Conservation (phyloP, 2,329 filamentous ascomycete genomes). For the Cordyceps fumosorosea region DNA sequence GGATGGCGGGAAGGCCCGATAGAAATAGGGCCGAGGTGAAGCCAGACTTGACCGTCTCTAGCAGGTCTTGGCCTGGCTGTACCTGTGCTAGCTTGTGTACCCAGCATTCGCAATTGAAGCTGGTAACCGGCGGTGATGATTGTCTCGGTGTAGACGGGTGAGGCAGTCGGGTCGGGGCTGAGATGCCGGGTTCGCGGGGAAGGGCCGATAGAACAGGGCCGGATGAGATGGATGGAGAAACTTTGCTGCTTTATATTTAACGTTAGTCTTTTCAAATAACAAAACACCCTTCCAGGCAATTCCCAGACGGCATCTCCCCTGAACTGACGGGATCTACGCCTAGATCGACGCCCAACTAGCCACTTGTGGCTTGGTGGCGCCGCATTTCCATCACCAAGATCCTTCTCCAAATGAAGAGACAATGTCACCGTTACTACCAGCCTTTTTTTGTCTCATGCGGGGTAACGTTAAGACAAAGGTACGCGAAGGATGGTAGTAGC, state of each 20-base stretch:
- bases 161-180: too few relatives aligned
- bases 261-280: too few relatives aligned
- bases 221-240: too few relatives aligned
- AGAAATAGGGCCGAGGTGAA: conserved; percentile 8
- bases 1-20: too few relatives aligned
- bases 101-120: too few relatives aligned
- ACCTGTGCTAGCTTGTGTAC: too few relatives aligned
- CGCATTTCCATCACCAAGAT: conserved; percentile 1
- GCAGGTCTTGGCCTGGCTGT: neutral
- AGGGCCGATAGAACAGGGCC: too few relatives aligned
- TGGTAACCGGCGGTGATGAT: too few relatives aligned
- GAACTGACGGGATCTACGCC: neutral
- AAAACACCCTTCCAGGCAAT: neutral
- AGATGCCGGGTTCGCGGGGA: too few relatives aligned
- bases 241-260: too few relatives aligned
- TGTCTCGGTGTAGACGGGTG: too few relatives aligned
- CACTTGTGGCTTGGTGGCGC: neutral
- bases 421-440: neutral
- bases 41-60: neutral
- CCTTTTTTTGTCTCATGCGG: neutral
- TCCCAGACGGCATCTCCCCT: neutral
- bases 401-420: neutral
- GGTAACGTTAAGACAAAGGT: neutral
- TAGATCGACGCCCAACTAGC: neutral
- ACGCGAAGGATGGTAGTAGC: neutral